These are phyloP conservation scores for Phytopythium boreale DNA, from an alignment of 352 stramenopile species.

Conservation along the genomic window DNA sequence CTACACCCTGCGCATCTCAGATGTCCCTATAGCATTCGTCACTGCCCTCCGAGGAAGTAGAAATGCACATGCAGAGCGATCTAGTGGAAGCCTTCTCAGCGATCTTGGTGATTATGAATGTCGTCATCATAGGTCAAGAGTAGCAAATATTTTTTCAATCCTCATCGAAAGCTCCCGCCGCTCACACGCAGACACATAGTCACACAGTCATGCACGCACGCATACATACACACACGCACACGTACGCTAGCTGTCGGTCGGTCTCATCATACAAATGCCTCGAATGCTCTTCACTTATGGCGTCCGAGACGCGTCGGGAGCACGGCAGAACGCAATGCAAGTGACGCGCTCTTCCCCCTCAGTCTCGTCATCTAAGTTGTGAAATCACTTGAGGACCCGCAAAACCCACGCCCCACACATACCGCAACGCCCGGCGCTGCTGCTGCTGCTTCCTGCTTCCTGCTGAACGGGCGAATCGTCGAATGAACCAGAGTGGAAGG, in stretches of 20 bases:
- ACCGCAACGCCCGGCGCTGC: neutral
- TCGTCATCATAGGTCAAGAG: constrained; percentile 89
- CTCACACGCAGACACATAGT: constrained; percentile 4
- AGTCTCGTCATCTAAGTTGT: constrained; percentile 91
- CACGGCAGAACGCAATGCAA: constrained; percentile 80
- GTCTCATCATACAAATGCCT: constrained; percentile 93
- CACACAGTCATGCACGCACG: constrained; percentile 16
- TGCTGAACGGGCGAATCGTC: neutral
- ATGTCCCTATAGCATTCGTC: constrained; percentile 91
- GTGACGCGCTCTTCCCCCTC: constrained; percentile 63
- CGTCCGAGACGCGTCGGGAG: constrained; percentile 41
- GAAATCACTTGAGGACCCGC: constrained; percentile 80
- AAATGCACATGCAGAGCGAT: constrained; percentile 8
- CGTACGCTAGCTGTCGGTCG: constrained; percentile 15
- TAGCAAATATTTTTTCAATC: constrained; percentile 88
- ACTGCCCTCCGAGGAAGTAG: constrained; percentile 37
- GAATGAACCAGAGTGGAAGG: neutral
- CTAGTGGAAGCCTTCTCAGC: constrained; percentile 61
- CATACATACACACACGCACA: constrained; percentile 19
- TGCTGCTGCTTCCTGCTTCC: neutral
- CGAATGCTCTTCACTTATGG: constrained; percentile 82
- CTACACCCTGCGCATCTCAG: constrained; percentile 43
- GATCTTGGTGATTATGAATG: constrained; percentile 89
- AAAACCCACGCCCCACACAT: neutral
- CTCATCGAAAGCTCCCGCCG: constrained; percentile 57